phyloP scores from a whole-genome alignment of 108 stramenopile genomes.

The Pelagomonas calceolata region DNA sequence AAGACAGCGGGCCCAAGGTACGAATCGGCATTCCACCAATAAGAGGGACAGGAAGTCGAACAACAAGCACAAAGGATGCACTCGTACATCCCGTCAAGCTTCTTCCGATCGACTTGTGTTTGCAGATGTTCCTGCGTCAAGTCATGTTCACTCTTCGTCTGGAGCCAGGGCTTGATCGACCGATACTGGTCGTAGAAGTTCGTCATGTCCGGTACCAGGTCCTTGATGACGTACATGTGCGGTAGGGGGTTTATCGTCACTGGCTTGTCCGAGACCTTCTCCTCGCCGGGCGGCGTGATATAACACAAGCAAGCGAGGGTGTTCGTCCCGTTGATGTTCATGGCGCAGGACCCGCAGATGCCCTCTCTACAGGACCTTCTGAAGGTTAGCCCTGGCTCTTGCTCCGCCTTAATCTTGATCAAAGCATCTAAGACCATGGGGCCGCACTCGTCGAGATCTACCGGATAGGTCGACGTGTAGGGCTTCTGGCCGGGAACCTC shows the following conservation, averaged over 20 bases:
- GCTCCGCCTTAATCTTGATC: conserved; percentile 92
- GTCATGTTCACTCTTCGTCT: conserved; percentile 57
- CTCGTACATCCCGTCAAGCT: conserved; percentile 95
- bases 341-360: conserved; percentile 95
- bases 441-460: conserved; percentile 87
- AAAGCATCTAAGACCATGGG: conserved; percentile 96
- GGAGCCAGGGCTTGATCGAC: conserved; percentile 96
- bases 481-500: conserved; percentile 34
- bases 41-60: conserved; percentile 84
- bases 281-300: conserved; percentile 45
- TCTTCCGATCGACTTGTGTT: conserved; percentile 66
- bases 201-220: conserved; percentile 93
- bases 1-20: conserved; percentile 93
- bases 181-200: conserved; percentile 97
- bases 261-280: conserved; percentile 45
- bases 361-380: conserved; percentile 94
- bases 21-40: conserved; percentile 97
- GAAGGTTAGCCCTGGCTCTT: conserved; percentile 84
- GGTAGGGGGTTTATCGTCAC: conserved; percentile 93
- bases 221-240: conserved; percentile 98
- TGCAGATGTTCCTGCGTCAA: conserved; percentile 83
- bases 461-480: conserved; percentile 71
- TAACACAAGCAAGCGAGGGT: conserved; percentile 86
- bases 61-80: conserved; percentile 99
- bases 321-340: conserved; percentile 97